These are phyloP conservation scores for Tricholoma flavovirens DNA, from an alignment of 768 basidiomycete genomes.

Conservation along the genomic window DNA sequence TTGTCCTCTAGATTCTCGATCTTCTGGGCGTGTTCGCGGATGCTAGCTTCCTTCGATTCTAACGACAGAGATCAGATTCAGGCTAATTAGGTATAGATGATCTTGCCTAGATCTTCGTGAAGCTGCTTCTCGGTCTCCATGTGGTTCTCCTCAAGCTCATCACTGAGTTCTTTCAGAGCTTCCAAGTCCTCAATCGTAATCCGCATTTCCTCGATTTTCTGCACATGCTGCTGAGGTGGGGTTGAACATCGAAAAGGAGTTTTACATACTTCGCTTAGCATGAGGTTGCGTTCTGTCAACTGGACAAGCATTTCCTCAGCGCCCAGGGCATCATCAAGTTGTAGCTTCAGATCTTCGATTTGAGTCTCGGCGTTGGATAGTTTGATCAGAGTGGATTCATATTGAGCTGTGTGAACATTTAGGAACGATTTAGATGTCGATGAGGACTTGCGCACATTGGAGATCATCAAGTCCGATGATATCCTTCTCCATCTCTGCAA, in stretches of 20 bases:
- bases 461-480: constrained; percentile 72
- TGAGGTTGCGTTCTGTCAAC: constrained; percentile 89
- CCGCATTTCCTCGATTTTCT: constrained; percentile 99
- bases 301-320: constrained; percentile 96
- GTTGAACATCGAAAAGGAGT: neutral
- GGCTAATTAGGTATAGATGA: neutral
- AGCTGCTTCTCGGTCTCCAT: constrained; percentile 88
- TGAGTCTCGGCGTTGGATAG: constrained; percentile 86
- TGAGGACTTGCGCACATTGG: constrained; percentile 49
- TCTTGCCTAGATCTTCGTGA: constrained; percentile 81
- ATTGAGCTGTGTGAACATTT: constrained; percentile 48
- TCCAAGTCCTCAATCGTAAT: constrained; percentile 96
- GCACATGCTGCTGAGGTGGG: constrained; percentile 1
- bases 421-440: neutral
- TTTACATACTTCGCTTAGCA: constrained; percentile 73
- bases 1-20: constrained; percentile 69
- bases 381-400: constrained; percentile 74
- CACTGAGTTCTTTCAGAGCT: constrained; percentile 90
- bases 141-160: constrained; percentile 97
- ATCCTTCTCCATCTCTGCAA: constrained; percentile 89
- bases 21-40: constrained; percentile 62
- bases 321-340: constrained; percentile 91
- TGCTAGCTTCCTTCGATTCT: constrained; percentile 67
- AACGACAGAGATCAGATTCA: constrained; percentile 1
- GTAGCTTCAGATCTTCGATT: constrained; percentile 88